phyloP scores from a whole-genome alignment of 208 protist genomes.

The Phytomonas francai region DNA sequence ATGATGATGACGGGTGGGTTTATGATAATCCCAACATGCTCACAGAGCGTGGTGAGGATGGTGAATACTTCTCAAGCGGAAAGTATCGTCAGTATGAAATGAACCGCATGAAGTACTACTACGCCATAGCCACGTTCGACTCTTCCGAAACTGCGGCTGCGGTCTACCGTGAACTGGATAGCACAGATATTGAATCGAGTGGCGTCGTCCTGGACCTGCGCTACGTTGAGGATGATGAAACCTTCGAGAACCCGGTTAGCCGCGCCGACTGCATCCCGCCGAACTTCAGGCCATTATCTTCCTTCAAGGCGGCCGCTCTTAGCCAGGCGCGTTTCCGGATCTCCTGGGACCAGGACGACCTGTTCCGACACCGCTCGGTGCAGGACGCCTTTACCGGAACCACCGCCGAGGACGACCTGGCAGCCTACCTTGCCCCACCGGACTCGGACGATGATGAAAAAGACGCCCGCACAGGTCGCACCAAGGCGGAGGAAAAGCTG shows the following conservation, averaged over 20 bases:
- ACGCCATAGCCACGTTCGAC: constrained; percentile 95
- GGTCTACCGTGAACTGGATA: constrained; percentile 93
- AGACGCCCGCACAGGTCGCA: constrained; percentile 2
- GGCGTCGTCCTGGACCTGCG: constrained; percentile 93
- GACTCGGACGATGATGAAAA: constrained; percentile 67
- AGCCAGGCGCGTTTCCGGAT: constrained; percentile 87
- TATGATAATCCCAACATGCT: constrained; percentile 74
- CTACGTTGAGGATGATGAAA: constrained; percentile 94
- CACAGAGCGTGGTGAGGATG: constrained; percentile 69
- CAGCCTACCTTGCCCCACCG: constrained; percentile 80
- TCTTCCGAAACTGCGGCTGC: constrained; percentile 78
- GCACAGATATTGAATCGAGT: constrained; percentile 93
- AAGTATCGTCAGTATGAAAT: constrained; percentile 93
- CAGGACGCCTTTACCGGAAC: constrained; percentile 83
- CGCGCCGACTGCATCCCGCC: constrained; percentile 56
- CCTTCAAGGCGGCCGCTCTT: constrained; percentile 79
- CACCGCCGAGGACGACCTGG: constrained; percentile 82
- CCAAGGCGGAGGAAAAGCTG: constrained; percentile 30
- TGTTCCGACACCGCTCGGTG: constrained; percentile 72
- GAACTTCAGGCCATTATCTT: constrained; percentile 71
- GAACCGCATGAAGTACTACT: constrained; percentile 94
- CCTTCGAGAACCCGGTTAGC: constrained; percentile 62
- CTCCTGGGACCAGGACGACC: constrained; percentile 90
- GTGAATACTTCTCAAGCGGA: constrained; percentile 85
- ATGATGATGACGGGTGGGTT: constrained; percentile 53